Percentiles rank a stretch among this genome's conserved stretches.
Conservation (phyloP, 2,329 filamentous ascomycete species). For the Akanthomyces uredinophilus region DNA sequence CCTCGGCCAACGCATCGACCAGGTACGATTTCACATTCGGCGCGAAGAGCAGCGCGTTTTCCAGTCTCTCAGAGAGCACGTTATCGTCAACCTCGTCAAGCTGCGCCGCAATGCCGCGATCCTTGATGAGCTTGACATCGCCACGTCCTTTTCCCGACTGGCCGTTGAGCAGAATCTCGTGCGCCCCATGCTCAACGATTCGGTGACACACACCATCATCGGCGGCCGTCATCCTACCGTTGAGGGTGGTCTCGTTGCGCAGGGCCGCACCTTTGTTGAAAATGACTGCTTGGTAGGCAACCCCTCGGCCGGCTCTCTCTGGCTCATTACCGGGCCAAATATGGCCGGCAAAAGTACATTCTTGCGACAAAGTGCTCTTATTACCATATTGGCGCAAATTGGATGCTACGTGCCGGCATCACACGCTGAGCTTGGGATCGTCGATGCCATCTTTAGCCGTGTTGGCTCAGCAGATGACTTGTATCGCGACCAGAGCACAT, state of each 20-base stretch:
- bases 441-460: conserved; percentile 94
- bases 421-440: conserved; percentile 79
- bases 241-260: conserved; percentile 71
- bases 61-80: conserved; percentile 63
- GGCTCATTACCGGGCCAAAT: conserved; percentile 79
- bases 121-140: conserved; percentile 88
- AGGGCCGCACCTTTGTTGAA: conserved; percentile 74
- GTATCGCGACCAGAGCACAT: conserved; percentile 92
- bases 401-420: conserved; percentile 89
- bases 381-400: conserved; percentile 87
- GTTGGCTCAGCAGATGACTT: conserved; percentile 92
- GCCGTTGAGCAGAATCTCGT: conserved; percentile 69
- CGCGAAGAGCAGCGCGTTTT: conserved; percentile 82
- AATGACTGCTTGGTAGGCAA: conserved; percentile 83
- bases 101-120: conserved; percentile 86
- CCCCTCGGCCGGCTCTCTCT: conserved; percentile 56
- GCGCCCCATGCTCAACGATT: conserved; percentile 65
- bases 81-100: conserved; percentile 77
- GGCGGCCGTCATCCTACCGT: conserved; percentile 91
- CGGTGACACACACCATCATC: conserved; percentile 66
- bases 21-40: conserved; percentile 70
- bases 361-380: conserved; percentile 88
- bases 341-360: conserved; percentile 99
- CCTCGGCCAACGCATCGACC: conserved; percentile 75
- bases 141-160: conserved; percentile 76